A percentile compares a stretch with the other conserved stretches of the same genome.
phyloP scores from a whole-genome alignment of 2,329 filamentous ascomycete species.

The Leptographium wingfieldii region DNA sequence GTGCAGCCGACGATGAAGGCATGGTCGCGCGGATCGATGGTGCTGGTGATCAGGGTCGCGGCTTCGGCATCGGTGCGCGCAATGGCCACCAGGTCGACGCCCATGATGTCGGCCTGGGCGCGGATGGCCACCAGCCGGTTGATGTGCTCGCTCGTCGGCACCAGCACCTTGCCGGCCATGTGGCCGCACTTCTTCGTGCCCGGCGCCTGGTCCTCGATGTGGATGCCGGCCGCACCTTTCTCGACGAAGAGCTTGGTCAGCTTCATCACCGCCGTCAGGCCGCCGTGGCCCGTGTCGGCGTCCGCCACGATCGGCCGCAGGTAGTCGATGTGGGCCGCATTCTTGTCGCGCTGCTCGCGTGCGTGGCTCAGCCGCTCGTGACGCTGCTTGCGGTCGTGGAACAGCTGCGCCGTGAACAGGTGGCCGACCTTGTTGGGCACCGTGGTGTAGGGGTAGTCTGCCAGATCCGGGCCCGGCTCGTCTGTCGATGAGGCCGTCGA shows the following conservation, averaged over 20 bases:
- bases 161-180: conserved; percentile 97
- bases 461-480: conserved; percentile 93
- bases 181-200: conserved; percentile 99
- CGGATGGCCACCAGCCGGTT: conserved; percentile 94
- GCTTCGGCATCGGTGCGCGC: conserved; percentile 96
- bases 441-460: conserved; percentile 94
- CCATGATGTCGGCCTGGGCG: conserved; percentile 98
- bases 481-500: conserved; percentile 91
- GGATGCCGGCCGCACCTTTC: conserved; percentile 91
- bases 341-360: conserved; percentile 50
- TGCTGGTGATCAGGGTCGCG: conserved; percentile 90
- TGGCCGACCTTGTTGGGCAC: conserved; percentile 98
- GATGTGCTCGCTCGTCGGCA: conserved; percentile 95
- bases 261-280: conserved; percentile 98
- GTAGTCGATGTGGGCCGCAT: conserved; percentile 76
- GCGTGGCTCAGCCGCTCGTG: conserved; percentile 74
- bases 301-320: conserved; percentile 93
- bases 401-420: conserved; percentile 95
- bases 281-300: conserved; percentile 93
- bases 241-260: conserved; percentile 96
- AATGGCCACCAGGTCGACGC: conserved; percentile 75
- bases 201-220: conserved; percentile 96
- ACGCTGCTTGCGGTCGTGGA: conserved; percentile 98
- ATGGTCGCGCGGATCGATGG: conserved; percentile 92
- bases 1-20: conserved; percentile 83